A percentile compares a stretch with the other conserved stretches of the same genome.
These are phyloP conservation scores for Zasmidium citrigriseum DNA, from an alignment of 2,329 filamentous ascomycete genomes.

Conservation along the genomic window DNA sequence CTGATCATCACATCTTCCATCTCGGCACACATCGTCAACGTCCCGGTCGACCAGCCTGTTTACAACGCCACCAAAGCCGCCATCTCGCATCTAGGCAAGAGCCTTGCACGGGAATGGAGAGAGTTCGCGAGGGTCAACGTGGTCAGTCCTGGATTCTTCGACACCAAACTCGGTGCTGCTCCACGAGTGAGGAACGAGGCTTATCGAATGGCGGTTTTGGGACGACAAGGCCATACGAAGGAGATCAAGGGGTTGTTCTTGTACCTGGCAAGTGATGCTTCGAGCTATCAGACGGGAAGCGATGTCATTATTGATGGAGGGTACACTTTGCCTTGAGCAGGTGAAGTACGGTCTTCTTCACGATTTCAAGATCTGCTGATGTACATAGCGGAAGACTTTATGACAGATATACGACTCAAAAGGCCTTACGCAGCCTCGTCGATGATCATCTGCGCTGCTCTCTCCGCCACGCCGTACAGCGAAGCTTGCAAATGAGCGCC, in stretches of 20 bases:
- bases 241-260: slow-evolving; percentile 38
- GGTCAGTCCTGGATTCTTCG: slow-evolving; percentile 57
- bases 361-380: not conserved
- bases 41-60: slow-evolving; percentile 56
- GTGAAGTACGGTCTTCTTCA: not conserved
- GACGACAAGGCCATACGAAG: slow-evolving; percentile 38
- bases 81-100: slow-evolving; percentile 58
- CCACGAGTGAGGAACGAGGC: slow-evolving; percentile 48
- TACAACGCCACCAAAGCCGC: slow-evolving; percentile 61
- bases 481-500: slow-evolving; percentile 58
- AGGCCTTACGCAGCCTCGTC: not conserved
- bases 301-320: slow-evolving; percentile 38
- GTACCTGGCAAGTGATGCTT: slow-evolving; percentile 37
- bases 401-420: too few relatives aligned
- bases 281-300: slow-evolving; percentile 34
- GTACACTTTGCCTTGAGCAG: slow-evolving; percentile 43
- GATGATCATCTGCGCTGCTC: slow-evolving; percentile 34
- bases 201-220: slow-evolving; percentile 52
- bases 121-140: slow-evolving; percentile 59
- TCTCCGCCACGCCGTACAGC: slow-evolving; percentile 58
- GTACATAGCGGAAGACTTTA: not conserved
- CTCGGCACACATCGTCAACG: slow-evolving; percentile 38
- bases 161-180: slow-evolving; percentile 57
- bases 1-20: slow-evolving; percentile 50
- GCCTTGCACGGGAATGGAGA: slow-evolving; percentile 58